phyloP scores from a whole-genome alignment of 257 asterid species.

The Schizonepeta tenuifolia region DNA sequence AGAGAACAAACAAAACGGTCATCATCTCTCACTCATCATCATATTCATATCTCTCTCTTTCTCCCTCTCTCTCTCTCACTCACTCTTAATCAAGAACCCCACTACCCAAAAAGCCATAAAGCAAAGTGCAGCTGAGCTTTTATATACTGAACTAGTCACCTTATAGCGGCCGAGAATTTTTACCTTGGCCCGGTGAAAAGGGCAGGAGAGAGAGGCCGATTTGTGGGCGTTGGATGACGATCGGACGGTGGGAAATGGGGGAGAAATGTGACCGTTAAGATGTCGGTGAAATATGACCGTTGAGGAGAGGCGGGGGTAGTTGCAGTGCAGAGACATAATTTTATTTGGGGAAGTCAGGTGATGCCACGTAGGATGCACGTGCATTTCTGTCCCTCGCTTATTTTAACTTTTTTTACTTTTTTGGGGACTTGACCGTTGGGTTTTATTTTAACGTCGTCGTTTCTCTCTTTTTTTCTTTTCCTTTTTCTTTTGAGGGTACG shows the following conservation, averaged over 20 bases:
- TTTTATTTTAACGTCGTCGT: too few relatives aligned
- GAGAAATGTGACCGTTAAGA: conserved; percentile 72
- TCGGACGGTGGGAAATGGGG: conserved; percentile 54
- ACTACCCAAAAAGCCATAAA: conserved; percentile 68
- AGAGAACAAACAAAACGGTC: conserved; percentile 41
- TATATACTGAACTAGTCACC: conserved; percentile 41
- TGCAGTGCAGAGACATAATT: conserved; percentile 48
- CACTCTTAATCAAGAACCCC: conserved; percentile 44
- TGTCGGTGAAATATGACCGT: conserved; percentile 90
- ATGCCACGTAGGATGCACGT: conserved; percentile 63
- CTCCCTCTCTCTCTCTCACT: neutral
- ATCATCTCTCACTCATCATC: neutral
- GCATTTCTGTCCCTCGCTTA: conserved; percentile 40
- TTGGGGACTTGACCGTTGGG: conserved; percentile 47
- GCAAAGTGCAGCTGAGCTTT: conserved; percentile 46
- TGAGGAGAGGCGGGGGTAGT: conserved; percentile 47
- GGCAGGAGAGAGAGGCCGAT: conserved; percentile 23
- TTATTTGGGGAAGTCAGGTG: conserved; percentile 29
- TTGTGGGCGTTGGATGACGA: conserved; percentile 55
- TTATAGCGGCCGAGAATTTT: conserved; percentile 9
- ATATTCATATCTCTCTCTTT: neutral
- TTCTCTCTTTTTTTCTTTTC: neutral
- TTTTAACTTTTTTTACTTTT: conserved; percentile 34
- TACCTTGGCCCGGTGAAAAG: conserved; percentile 37
- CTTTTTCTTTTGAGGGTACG: neutral